Base-by-base conservation (phyloP, 2,329 filamentous ascomycete species). In the Talaromyces pinophilus region DNA sequence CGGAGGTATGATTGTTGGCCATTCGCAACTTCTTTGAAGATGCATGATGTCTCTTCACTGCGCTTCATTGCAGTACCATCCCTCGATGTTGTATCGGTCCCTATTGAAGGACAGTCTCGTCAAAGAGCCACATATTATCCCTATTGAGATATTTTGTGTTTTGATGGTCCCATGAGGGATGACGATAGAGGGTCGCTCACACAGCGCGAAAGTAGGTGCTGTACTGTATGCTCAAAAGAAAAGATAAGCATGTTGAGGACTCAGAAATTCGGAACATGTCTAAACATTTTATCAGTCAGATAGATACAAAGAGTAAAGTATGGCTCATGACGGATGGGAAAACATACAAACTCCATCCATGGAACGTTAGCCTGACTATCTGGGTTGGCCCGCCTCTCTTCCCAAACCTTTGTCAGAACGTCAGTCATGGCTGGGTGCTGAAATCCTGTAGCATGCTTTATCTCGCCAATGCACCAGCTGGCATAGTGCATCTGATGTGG, bases 341-440 rank as follows among this genome's bases (percentile, higher is more conserved):
- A 62, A 62, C 59, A 62, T 48, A 62, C 59, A 25, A 62, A 62
- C 13, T 62, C 59, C 59, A 62, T 62, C 59, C 59, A 62, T 44
- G 59, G 59, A 42, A 62, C 38, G 35, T 62, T 62, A 25, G 22
- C 13, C 15, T 8, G 19, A 25, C 59, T 30, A 46, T 42, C 19
- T 50, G 19, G 35, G 38, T 62, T 42, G 38, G 59, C 19, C 59
- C 59, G n/a, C 19, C 59, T 62, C 44, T 42, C 38, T 15, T 38
- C 35, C 35, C 35, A 38, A 38, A 38, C 35, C 35, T 38, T 38
- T 38, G 35, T 38, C 35, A 38, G 35, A 38, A 38, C 35, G 8
- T 38, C 35, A 38, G 35, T 38, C 35, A 38, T 38, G 13, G 35
- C 35, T 38, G 35, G 35, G 15, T 38, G 35, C 11, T 38, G 35